A percentile compares a stretch with the other conserved stretches of the same genome.
Conservation (phyloP, 345 rosid genomes). For the Murraya koenigii region DNA sequence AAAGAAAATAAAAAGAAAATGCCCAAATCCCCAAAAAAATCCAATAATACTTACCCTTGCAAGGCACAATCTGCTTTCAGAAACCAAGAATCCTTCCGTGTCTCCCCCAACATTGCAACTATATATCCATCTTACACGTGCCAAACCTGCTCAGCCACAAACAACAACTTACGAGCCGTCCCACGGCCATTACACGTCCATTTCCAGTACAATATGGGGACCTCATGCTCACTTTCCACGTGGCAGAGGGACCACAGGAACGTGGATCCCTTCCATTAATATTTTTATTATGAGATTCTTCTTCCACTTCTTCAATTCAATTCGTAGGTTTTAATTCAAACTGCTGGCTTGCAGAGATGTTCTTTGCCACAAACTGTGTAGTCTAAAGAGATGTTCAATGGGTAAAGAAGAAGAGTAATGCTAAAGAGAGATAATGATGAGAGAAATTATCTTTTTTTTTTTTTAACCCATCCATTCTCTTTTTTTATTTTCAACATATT, state of each 20-base stretch:
- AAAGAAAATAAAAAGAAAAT: neutral
- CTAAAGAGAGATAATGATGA: too few species aligned
- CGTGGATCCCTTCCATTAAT: too few species aligned
- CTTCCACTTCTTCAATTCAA: too few species aligned
- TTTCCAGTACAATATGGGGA: neutral
- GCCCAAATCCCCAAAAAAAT: neutral
- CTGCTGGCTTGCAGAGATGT: neutral
- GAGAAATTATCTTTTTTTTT: too few species aligned
- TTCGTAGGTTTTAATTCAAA: too few species aligned
- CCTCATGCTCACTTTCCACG: neutral
- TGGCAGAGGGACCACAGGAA: too few species aligned
- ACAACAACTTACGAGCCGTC: constrained; percentile 35
- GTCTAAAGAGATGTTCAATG: neutral
- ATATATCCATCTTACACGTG: constrained; percentile 32
- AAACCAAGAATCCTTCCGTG: constrained; percentile 60
- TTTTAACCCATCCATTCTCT: too few species aligned
- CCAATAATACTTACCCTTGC: constrained; percentile 28
- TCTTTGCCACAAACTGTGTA: neutral
- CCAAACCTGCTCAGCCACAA: constrained; percentile 18
- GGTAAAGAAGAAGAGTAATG: too few species aligned
- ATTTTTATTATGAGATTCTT: too few species aligned
- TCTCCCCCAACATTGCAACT: constrained; percentile 65
- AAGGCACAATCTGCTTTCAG: constrained; percentile 69
- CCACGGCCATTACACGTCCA: constrained; percentile 2
- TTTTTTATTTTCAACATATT: too few species aligned